Evolutionary conservation across 2,329 filamentous ascomycete genomes (phyloP).

Genomic region (Aureobasidium sp.): DNA sequence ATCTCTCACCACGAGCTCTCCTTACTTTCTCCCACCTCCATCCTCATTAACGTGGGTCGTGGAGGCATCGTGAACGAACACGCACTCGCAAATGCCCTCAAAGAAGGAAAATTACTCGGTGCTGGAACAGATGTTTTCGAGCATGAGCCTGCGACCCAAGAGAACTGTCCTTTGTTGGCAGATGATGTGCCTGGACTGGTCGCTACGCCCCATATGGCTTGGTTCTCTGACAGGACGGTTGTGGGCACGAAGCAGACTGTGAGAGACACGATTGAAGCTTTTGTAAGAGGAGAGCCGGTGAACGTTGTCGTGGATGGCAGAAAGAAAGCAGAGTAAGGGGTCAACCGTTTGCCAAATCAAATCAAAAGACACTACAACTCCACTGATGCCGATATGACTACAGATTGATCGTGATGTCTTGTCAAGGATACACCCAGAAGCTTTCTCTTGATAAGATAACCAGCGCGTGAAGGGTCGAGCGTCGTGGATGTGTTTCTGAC

Average conservation of each 20-base stretch:
- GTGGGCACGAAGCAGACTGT: slow-evolving; percentile 39
- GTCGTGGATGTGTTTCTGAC: too few relatives aligned
- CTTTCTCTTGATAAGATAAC: too few relatives aligned
- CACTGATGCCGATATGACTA: too few relatives aligned
- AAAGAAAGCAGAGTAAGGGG: background rate
- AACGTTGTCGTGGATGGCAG: slow-evolving; percentile 29
- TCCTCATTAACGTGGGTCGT: slow-evolving; percentile 43
- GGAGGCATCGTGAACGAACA: slow-evolving; percentile 47
- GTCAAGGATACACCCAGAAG: too few relatives aligned
- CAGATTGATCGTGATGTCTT: too few relatives aligned
- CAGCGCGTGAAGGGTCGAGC: too few relatives aligned
- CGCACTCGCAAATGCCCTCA: slow-evolving; percentile 40
- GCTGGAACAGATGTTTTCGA: slow-evolving; percentile 47
- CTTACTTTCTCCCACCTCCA: slow-evolving; percentile 37
- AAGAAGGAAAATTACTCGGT: slow-evolving; percentile 39
- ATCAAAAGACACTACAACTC: too few relatives aligned
- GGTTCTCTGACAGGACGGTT: slow-evolving; percentile 44
- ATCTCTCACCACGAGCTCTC: slow-evolving; percentile 33
- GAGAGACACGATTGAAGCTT: slow-evolving; percentile 43
- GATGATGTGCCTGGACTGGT: slow-evolving; percentile 43
- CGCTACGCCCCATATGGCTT: slow-evolving; percentile 48
- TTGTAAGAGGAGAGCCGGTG: slow-evolving; percentile 33
- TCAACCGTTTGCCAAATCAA: too few relatives aligned
- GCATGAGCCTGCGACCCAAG: slow-evolving; percentile 40
- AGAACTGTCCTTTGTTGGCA: slow-evolving; percentile 39